Percentiles rank a stretch among this genome's conserved stretches.
Evolutionary conservation across 495 filamentous ascomycete species (phyloP).

Genomic region (Penicillium nucicola): DNA sequence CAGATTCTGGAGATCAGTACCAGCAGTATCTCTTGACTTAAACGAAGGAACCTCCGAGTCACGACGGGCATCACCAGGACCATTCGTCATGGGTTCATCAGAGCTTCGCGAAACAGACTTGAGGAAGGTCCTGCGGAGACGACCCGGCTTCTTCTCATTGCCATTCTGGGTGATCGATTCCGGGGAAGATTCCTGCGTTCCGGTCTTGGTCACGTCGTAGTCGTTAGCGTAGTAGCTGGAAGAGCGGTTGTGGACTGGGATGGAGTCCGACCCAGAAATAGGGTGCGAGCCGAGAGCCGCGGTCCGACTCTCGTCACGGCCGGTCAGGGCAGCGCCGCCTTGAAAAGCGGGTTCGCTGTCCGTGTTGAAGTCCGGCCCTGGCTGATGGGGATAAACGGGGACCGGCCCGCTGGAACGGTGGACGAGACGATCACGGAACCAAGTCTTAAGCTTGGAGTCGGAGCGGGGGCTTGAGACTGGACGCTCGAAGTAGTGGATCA

Average conservation of each 20-base stretch:
- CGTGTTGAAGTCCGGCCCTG: conserved; percentile 18
- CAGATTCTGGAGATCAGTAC: conserved; percentile 38
- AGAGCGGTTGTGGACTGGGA: conserved; percentile 12
- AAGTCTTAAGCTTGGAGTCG: conserved; percentile 27
- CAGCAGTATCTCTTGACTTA: conserved; percentile 30
- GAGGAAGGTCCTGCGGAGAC: conserved; percentile 24
- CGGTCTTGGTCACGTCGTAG: conserved; percentile 8
- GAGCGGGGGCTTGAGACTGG: conserved; percentile 21
- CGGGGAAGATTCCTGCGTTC: conserved; percentile 12
- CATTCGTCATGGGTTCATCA: conserved; percentile 24
- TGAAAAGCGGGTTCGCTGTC: conserved; percentile 16
- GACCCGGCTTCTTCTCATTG: conserved; percentile 17
- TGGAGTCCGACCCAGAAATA: conserved; percentile 20
- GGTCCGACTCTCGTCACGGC: conserved; percentile 13
- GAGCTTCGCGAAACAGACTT: conserved; percentile 18
- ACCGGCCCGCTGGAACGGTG: conserved; percentile 20
- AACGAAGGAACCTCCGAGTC: conserved; percentile 41
- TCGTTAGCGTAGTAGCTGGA: conserved; percentile 10
- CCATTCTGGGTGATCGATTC: conserved; percentile 11
- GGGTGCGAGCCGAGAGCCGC: conserved; percentile 36
- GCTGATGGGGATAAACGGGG: conserved; percentile 23
- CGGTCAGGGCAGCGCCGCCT: conserved; percentile 21
- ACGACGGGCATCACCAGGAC: conserved; percentile 16
- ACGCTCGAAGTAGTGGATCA: conserved; percentile 12
- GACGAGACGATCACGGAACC: conserved; percentile 27